Base-by-base conservation (phyloP, 805 yeast species). In the Metschnikowia sp. region DNA sequence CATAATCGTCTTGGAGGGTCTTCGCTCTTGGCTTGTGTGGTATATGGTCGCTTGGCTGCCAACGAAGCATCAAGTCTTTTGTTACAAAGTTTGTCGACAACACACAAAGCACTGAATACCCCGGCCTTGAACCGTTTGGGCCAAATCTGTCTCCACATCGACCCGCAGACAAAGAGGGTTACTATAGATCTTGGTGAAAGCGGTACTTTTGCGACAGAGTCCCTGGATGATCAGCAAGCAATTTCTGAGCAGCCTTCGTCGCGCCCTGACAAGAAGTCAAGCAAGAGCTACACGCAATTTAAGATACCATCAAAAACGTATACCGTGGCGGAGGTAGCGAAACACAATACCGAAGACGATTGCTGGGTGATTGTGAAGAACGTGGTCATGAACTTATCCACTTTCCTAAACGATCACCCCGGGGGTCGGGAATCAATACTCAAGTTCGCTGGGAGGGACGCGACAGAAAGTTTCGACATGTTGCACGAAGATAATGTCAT, bases 361-460 rank as follows among this genome's bases (percentile, higher is more conserved):
- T 79, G 83, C 59, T 78, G 83, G 83, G 72, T 77, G 32, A 68
- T 78, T 13, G 73, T 79, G 33, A 78, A 79, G 55, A 74, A 77
- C 51, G 78, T 76, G 2, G 82, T 79, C 4, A 55, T 79, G 47
- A 77, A 79, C 56, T 66, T 70, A 39, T 72, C 82, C 0, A 52
- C 67, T 11, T 78, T 79, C 52, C 59, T 77, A 48, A 51, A 58
- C 12, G 65, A 70, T 51, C 81, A 74, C 54, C 88, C 88, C 7
- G 88, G 88, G 28, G 88, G 88, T 8, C 76, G 66, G 13, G 79
- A 79, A 42, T 74, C 83, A 11, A 78, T 81, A 49, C 41, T 70
- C 12, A 69, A 71, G 48, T 74, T 70, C 54, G 76, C 75, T 10
- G 78, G 80, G 1, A 70, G 65, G 51, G 79, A 74, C 52, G 79